phyloP scores from a whole-genome alignment of 306 rosid genomes.

The Cucurbita pepo region DNA sequence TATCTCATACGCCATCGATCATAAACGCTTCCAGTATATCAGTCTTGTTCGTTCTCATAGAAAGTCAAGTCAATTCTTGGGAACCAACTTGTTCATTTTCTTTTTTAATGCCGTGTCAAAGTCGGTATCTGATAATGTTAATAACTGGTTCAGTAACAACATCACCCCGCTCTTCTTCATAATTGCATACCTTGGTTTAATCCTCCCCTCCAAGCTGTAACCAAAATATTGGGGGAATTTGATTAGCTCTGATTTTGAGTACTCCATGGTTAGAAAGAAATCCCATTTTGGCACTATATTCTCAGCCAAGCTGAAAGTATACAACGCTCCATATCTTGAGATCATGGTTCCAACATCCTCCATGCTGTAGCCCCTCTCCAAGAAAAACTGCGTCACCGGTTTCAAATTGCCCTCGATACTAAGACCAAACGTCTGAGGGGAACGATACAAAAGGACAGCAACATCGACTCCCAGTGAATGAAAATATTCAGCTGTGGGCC shows the following conservation, averaged over 20 bases:
- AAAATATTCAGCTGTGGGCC: slow-evolving; percentile 69
- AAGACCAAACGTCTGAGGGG: slow-evolving; percentile 68
- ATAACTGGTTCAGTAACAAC: slow-evolving; percentile 60
- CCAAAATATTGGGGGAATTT: slow-evolving; percentile 86
- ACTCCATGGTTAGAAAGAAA: slow-evolving; percentile 62
- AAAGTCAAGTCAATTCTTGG: slow-evolving; percentile 10
- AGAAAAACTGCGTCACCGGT: slow-evolving; percentile 64
- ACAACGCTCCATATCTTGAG: slow-evolving; percentile 62
- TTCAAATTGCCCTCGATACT: slow-evolving; percentile 69
- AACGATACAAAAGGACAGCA: slow-evolving; percentile 40
- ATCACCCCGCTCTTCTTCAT: slow-evolving; percentile 42
- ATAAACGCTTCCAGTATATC: neutral
- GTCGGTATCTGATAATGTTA: slow-evolving; percentile 39
- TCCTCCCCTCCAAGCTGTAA: slow-evolving; percentile 63
- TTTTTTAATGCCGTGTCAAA: slow-evolving; percentile 33
- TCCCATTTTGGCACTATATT: slow-evolving; percentile 74
- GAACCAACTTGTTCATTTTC: slow-evolving; percentile 38
- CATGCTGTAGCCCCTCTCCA: slow-evolving; percentile 50
- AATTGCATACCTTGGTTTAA: slow-evolving; percentile 65
- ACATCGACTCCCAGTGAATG: slow-evolving; percentile 72
- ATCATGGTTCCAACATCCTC: slow-evolving; percentile 69
- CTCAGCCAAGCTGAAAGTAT: slow-evolving; percentile 53
- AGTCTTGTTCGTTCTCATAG: neutral
- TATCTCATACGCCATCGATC: neutral
- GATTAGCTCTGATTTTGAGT: slow-evolving; percentile 50